A percentile compares a stretch with the other conserved stretches of the same genome.
phyloP scores from a whole-genome alignment of 2,329 filamentous ascomycete genomes.

The Paraconiothyrium brasiliense region DNA sequence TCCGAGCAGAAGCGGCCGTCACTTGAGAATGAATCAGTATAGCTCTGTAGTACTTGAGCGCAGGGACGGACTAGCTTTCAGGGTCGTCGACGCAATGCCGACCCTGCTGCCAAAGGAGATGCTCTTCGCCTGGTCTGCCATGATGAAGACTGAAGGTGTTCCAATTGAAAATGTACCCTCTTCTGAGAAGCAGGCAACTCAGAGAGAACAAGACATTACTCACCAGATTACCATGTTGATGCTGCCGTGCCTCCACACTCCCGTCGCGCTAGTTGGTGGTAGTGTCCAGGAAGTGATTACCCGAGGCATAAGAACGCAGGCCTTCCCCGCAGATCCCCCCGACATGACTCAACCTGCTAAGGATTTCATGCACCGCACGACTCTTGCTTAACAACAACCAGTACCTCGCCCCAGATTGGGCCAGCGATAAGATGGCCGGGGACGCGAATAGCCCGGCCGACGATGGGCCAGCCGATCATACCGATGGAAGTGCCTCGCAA shows the following conservation, averaged over 20 bases:
- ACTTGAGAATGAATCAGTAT: conserved; percentile 29
- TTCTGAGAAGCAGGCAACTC: too few species aligned
- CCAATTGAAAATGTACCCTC: too few species aligned
- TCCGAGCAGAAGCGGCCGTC: conserved; percentile 43
- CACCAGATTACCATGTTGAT: not conserved
- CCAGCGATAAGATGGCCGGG: conserved; percentile 22
- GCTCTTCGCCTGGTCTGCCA: conserved; percentile 34
- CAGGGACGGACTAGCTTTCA: conserved; percentile 40
- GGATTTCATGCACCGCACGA: conserved; percentile 13
- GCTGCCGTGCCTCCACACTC: not conserved
- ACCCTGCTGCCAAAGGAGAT: conserved; percentile 37
- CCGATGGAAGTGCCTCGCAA: conserved; percentile 22
- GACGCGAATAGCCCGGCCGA: conserved; percentile 24
- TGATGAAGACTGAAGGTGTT: conserved; percentile 18
- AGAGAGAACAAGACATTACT: not conserved
- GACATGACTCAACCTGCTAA: conserved; percentile 4
- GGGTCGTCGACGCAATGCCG: conserved; percentile 41
- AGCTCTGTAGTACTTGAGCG: conserved; percentile 4
- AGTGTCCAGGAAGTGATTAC: conserved; percentile 3
- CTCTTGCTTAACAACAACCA: conserved; percentile 11
- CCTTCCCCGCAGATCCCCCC: conserved; percentile 2
- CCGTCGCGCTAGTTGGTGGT: not conserved
- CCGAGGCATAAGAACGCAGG: not conserved
- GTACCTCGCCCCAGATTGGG: conserved; percentile 12
- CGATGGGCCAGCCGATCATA: conserved; percentile 12